Base-by-base conservation (phyloP, 2,329 filamentous ascomycete genomes). In the Xylaria sp. region DNA sequence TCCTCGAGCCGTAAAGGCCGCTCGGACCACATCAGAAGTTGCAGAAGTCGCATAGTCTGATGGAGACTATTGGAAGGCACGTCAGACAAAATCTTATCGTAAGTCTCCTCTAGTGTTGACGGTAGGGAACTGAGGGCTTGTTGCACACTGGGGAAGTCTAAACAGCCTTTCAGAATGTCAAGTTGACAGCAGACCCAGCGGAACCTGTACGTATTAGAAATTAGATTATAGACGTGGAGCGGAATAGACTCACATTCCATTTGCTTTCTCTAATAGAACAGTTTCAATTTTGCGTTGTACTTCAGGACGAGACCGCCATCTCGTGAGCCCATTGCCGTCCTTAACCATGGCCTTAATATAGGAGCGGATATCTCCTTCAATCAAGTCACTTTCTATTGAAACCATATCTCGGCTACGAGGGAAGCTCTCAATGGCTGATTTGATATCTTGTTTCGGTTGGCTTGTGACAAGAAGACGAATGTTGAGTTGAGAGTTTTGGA, bases 181-280 rank as follows among this genome's bases (percentile, higher is more conserved):
- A 70, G 53, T 24, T 68, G 65, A 56, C 68, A 68, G 2, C 61
- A 19, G 30, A 36, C 68, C 65, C 53, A 68, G 39, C 68, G 68
- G 39, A 70, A 70, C 65, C 65, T 68, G 34, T 7, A 70, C 65
- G 3, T 68, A 63, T 48, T 48, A 34, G 39, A n/a, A 27, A 21
- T 27, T 4, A 27, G 24, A 4, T 4, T 27, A 34, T 45, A 36
- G 12, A 45, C 9, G 8, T 11, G 24, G 7, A 55, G 57, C 39
- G 24, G 6, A n/a, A 7, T 9, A 3, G 32, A 63, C 76, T 70
- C 72, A 78, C 77, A 78, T 79, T 67, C 77, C 77, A 50, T 75
- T 61, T 19, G 75, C 72, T 32, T 75, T 75, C 11, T 70, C 3
- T 5, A 69, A 67, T 8, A 79, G 42, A 24, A 57, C 39, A 17